phyloP scores from a whole-genome alignment of 169 alveolate species.

The Theileria orientalis region DNA sequence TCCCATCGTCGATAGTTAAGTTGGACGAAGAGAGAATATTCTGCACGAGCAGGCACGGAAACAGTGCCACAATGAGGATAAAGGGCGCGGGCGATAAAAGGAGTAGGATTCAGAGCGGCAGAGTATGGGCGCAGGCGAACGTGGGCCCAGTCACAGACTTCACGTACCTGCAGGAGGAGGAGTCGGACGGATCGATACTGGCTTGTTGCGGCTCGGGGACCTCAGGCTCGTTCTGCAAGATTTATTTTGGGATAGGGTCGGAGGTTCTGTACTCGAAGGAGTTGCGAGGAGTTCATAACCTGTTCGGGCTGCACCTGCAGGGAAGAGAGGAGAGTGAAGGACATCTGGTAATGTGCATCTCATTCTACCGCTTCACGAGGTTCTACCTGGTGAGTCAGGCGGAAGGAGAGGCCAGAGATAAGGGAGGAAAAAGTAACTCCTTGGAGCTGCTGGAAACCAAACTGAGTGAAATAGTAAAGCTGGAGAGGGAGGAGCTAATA shows the following conservation, averaged over 20 bases:
- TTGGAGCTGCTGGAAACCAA: not conserved
- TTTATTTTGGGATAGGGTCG: constrained; percentile 38
- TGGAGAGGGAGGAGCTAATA: not conserved
- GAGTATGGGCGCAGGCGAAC: constrained; percentile 50
- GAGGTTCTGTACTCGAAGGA: constrained; percentile 17
- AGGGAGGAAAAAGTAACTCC: not conserved
- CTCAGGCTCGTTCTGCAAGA: constrained; percentile 49
- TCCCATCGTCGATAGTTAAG: constrained; percentile 51
- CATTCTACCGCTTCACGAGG: constrained; percentile 30
- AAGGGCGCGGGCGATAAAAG: not conserved
- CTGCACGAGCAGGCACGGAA: constrained; percentile 41
- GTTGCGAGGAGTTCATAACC: constrained; percentile 18
- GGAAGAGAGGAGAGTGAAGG: not conserved
- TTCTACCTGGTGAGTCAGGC: constrained; percentile 25
- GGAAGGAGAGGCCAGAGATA: not conserved
- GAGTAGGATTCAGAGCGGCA: not conserved
- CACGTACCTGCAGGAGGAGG: constrained; percentile 38
- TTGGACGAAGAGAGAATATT: constrained; percentile 21
- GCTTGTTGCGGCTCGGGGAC: constrained; percentile 64
- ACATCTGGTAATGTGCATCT: constrained; percentile 31
- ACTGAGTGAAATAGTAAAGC: constrained; percentile 11
- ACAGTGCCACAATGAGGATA: constrained; percentile 31
- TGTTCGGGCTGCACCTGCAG: constrained; percentile 11
- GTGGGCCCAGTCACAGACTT: constrained; percentile 61
- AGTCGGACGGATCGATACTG: constrained; percentile 24